Evolutionary conservation across 176 grass and related monocot species (phyloP).

Genomic region (Elaeis guineensis): DNA sequence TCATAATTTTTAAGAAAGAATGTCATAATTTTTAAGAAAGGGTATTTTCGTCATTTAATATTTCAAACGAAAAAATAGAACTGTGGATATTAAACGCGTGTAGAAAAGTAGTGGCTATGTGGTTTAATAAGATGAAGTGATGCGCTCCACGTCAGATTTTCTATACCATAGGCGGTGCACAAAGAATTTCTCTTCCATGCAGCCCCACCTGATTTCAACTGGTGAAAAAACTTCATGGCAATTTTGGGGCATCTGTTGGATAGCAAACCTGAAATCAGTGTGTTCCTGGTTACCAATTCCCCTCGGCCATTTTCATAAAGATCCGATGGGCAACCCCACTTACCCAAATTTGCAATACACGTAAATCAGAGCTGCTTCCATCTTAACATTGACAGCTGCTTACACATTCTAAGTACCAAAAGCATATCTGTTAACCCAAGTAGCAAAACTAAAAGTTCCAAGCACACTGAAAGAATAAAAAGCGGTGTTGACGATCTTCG

Average conservation of each 20-base stretch:
- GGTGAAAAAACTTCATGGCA: constrained; percentile 16
- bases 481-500: constrained; percentile 19
- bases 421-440: constrained; percentile 29
- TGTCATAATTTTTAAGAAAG: no score
- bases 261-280: constrained; percentile 32
- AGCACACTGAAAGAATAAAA: constrained; percentile 27
- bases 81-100: no score
- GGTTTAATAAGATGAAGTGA: no score
- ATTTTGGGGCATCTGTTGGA: not conserved
- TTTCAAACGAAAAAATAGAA: no score
- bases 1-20: no score
- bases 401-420: constrained; percentile 9
- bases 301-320: constrained; percentile 24
- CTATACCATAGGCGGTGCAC: no score
- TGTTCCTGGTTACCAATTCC: constrained; percentile 30
- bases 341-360: constrained; percentile 21
- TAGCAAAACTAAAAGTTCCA: not conserved
- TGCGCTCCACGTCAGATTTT: no score
- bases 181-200: no score
- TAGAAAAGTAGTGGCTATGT: no score
- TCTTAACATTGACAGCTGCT: constrained; percentile 13
- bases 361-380: constrained; percentile 18
- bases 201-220: constrained; percentile 17
- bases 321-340: constrained; percentile 13
- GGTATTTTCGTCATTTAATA: no score